Evolutionary conservation across 768 basidiomycete species (phyloP).

Genomic region (Pisolithus microcarpus): DNA sequence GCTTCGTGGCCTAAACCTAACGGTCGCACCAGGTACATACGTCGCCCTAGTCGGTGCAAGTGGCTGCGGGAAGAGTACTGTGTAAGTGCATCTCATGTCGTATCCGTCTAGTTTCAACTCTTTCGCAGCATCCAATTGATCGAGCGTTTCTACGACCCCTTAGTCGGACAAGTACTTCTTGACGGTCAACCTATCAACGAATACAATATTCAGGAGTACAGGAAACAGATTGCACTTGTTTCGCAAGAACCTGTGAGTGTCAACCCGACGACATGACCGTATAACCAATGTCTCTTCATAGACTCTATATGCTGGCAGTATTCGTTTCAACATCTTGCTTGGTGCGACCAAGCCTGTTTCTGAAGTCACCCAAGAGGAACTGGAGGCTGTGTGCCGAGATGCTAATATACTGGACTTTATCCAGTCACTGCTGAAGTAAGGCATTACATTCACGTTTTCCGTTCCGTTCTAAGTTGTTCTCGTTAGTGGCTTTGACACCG

Average conservation of each 20-base stretch:
- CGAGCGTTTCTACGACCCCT: constrained; percentile 80
- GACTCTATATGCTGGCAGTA: constrained; percentile 83
- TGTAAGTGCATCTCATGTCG: constrained; percentile 36
- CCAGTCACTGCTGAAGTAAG: constrained; percentile 72
- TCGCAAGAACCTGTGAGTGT: constrained; percentile 68
- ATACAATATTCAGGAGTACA: constrained; percentile 79
- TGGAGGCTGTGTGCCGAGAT: constrained; percentile 76
- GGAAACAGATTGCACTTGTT: constrained; percentile 82
- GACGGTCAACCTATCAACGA: constrained; percentile 71
- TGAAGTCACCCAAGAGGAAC: constrained; percentile 80
- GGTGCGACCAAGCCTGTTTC: constrained; percentile 71
- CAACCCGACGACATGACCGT: constrained; percentile 2
- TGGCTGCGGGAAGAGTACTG: constrained; percentile 80
- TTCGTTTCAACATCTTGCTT: constrained; percentile 87
- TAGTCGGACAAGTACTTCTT: constrained; percentile 63
- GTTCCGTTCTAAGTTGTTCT: constrained; percentile 42
- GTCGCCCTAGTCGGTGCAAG: constrained; percentile 77
- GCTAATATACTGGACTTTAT: constrained; percentile 94
- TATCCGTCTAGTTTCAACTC: neutral
- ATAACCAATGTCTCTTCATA: constrained; percentile 5
- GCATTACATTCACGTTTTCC: constrained; percentile 5
- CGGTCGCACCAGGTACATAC: constrained; percentile 70
- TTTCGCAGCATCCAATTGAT: constrained; percentile 62
- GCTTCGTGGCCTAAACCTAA: constrained; percentile 68
- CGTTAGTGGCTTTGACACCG: no score